Conservation (phyloP, 2,329 filamentous ascomycete species). For the Zasmidium citrigriseum region DNA sequence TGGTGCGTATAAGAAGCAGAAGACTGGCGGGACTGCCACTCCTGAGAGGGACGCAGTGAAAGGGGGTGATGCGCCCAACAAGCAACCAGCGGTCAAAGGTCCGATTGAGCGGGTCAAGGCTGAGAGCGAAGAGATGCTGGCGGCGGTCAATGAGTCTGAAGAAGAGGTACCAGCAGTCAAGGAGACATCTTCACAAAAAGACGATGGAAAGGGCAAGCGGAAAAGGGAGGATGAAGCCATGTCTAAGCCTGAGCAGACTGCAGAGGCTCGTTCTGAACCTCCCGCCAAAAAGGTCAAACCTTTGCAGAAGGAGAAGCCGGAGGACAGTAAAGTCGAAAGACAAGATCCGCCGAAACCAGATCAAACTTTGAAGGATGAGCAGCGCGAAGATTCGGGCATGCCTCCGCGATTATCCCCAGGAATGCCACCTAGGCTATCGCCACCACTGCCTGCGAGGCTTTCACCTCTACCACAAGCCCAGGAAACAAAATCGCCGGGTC, state of each 20-base stretch:
- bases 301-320: conserved; percentile 1
- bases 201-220: conserved; percentile 32
- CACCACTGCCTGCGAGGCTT: conserved; percentile 21
- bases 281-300: not conserved
- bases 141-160: conserved; percentile 26
- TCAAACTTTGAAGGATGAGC: conserved; percentile 4
- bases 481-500: not conserved
- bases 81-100: conserved; percentile 34
- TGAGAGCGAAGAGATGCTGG: conserved; percentile 34
- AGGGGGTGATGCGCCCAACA: conserved; percentile 21
- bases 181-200: conserved; percentile 13
- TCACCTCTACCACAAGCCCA: conserved; percentile 17
- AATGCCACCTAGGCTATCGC: conserved; percentile 20
- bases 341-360: not conserved
- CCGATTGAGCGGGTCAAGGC: conserved; percentile 35
- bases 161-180: conserved; percentile 15
- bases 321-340: not conserved
- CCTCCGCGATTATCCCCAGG: conserved; percentile 22
- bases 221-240: conserved; percentile 22
- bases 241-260: not conserved
- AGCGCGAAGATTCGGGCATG: conserved; percentile 10
- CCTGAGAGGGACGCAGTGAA: conserved; percentile 22
- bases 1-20: conserved; percentile 61
- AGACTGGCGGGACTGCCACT: conserved; percentile 38
- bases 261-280: not conserved